Conservation (phyloP, 495 filamentous ascomycete genomes). For the Tuber indicum region DNA sequence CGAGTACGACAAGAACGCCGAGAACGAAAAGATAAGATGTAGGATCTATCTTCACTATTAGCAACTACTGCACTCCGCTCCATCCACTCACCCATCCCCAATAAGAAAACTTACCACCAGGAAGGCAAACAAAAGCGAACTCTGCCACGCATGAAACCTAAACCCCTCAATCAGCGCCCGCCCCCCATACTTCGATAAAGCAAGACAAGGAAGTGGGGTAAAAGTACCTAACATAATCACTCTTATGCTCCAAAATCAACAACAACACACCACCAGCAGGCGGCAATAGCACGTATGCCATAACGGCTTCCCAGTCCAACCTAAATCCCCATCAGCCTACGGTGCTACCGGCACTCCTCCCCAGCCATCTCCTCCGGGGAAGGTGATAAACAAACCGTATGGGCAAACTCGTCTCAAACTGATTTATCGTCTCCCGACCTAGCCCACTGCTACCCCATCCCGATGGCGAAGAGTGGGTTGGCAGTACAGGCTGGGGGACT, state of each 20-base stretch:
- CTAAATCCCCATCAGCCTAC: conserved; percentile 20
- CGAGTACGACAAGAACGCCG: conserved; percentile 73
- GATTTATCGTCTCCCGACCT: conserved; percentile 46
- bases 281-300: conserved; percentile 82
- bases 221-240: conserved; percentile 82
- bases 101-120: conserved; percentile 58
- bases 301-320: conserved; percentile 73
- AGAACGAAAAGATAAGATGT: conserved; percentile 81
- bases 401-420: conserved; percentile 68
- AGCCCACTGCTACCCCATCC: conserved; percentile 29
- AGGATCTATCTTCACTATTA: conserved; percentile 48
- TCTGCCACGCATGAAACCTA: conserved; percentile 96
- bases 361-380: not conserved
- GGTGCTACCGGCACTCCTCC: not conserved
- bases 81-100: conserved; percentile 20
- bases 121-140: conserved; percentile 73
- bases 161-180: conserved; percentile 8
- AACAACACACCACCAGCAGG: conserved; percentile 80
- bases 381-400: conserved; percentile 45
- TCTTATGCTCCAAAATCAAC: conserved; percentile 82
- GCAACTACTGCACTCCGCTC: not conserved
- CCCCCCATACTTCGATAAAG: not conserved
- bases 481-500: conserved; percentile 42
- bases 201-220: not conserved
- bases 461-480: conserved; percentile 44